Conservation (phyloP, 73 alveolate species). For the Paraurostyla sp. region DNA sequence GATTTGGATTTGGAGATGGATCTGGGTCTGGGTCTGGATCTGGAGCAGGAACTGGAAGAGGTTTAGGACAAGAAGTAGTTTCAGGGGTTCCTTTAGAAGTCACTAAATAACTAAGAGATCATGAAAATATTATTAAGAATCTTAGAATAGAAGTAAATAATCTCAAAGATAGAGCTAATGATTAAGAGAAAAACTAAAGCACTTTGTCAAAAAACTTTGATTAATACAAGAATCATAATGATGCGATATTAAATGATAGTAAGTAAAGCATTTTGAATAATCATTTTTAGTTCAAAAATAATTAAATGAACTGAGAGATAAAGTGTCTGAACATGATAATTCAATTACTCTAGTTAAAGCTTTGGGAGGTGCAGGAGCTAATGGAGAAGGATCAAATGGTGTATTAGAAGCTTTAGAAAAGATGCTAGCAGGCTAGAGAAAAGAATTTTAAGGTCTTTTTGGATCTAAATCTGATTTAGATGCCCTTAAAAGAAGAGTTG, state of each 20-base stretch:
- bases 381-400: constrained; percentile 36
- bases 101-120: constrained; percentile 31
- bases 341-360: constrained; percentile 13
- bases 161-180: constrained; percentile 9
- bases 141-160: constrained; percentile 6
- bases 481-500: not conserved
- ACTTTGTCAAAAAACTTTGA: not conserved
- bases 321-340: not conserved
- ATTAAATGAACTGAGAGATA: not conserved
- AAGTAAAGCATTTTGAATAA: not conserved
- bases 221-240: not conserved
- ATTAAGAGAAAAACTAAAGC: not conserved
- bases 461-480: not conserved
- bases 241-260: not conserved
- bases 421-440: not conserved
- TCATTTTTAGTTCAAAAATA: not conserved
- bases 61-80: not conserved
- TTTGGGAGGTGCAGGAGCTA: not conserved
- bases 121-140: constrained; percentile 24
- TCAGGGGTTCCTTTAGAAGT: not conserved
- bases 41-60: too few species aligned
- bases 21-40: too few species aligned
- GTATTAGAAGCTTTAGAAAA: not conserved
- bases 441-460: constrained; percentile 2
- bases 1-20: too few species aligned